A percentile compares a stretch with the other conserved stretches of the same genome.
These are phyloP conservation scores for Trypanosoma melophagium DNA, from an alignment of 208 protist genomes.

Conservation along the genomic window DNA sequence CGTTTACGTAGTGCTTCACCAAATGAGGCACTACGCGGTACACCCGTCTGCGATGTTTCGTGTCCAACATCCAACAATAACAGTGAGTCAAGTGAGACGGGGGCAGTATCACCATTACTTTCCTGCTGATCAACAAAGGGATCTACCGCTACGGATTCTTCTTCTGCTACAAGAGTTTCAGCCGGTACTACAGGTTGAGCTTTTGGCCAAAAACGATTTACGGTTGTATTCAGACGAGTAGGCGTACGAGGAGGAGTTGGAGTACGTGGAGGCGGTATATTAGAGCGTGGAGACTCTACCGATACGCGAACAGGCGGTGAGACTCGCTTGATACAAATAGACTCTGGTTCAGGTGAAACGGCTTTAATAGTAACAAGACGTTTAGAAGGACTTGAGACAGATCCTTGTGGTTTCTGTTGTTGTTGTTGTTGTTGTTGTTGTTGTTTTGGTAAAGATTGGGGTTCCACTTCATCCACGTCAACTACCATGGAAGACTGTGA, in stretches of 20 bases:
- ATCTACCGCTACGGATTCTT: conserved; percentile 3
- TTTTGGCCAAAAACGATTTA: conserved; percentile 13
- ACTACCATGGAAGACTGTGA: conserved; percentile 9
- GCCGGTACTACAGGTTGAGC: neutral
- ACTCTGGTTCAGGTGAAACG: neutral
- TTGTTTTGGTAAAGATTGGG: conserved; percentile 4
- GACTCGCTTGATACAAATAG: neutral
- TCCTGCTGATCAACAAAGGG: conserved; percentile 13
- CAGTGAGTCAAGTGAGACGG: conserved; percentile 46
- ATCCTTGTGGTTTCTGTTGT: neutral
- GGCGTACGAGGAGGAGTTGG: neutral
- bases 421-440: neutral
- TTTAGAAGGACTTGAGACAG: neutral
- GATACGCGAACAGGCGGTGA: neutral
- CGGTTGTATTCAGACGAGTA: neutral
- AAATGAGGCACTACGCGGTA: conserved; percentile 51
- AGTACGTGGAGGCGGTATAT: neutral
- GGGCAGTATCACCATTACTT: conserved; percentile 2
- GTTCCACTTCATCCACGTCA: neutral
- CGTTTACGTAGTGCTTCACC: conserved; percentile 79
- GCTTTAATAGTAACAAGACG: neutral
- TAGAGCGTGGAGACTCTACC: too few relatives aligned
- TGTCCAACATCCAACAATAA: conserved; percentile 53
- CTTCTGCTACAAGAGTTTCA: too few relatives aligned
- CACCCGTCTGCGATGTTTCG: conserved; percentile 19